Base-by-base conservation (phyloP, 2,329 filamentous ascomycete genomes). In the Penicillium sp. region DNA sequence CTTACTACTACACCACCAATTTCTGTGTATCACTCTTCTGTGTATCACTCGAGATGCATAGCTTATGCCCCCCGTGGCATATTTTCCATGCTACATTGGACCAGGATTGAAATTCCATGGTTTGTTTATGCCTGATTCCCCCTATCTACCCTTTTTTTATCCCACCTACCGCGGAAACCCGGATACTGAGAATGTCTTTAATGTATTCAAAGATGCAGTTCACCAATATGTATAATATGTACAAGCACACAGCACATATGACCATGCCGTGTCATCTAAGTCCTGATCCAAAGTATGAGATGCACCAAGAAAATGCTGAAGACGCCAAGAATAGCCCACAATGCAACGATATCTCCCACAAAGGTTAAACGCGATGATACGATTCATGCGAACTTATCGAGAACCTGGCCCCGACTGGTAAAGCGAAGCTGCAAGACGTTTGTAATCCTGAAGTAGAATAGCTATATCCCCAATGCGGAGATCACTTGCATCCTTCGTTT, bases 381-480 rank as follows among this genome's bases (percentile, higher is more conserved):
- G 16, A 39, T 39, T 39, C 16, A 12, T 10, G 9, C 36, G 5
- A 29, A 34, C 7, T 51, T 49, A 65, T 46, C 57, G 56, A 47
- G 57, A 54, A 13, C 48, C 56, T 8, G 54, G 47, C 18, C 47
- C 47, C 26, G 60, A 51, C 43, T 85, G 82, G 62, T 83, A 84
- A 52, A 92, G 69, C 8, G 82, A 82, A 26, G 78, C 78, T 0
- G 87, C 88, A 43, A 93, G 73, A 48, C 89, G 78, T 62, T 88
- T 83, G 65, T 93, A 93, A 69, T 93, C 89, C 50, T 83, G 79
- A 21, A 93, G 72, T 45, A 93, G 74, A 51, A 88, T 83, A 23
- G 87, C 73, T 16, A 93, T 85, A 63, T 93, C 89, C n/a, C 84
- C 82, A 24, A 93, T 75, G 50, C 80, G 85, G 26, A 93, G 76